Base-by-base conservation (phyloP, 305 asterid genomes). In the Fraxinus latifolia region DNA sequence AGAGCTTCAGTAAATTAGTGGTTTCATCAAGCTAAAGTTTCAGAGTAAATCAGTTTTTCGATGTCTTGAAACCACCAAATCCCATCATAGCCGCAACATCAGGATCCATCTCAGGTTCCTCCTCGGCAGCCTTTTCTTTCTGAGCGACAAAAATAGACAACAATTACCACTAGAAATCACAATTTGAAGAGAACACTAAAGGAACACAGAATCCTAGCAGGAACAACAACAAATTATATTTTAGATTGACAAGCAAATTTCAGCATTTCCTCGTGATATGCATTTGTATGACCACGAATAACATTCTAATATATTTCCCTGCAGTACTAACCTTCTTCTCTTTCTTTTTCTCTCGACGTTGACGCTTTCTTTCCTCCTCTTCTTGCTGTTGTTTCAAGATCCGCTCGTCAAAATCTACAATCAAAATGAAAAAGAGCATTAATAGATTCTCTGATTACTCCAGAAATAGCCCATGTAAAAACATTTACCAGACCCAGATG, bases 21-120 rank as follows among this genome's bases (percentile, higher is more conserved):
- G 42, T 29, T 68, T 68, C 39, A 68, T 29, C 75, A 68, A 29
- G 75, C 19, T 68, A 14, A 15, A 32, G 1, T 32, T 14, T 15
- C 21, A 5, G 25, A 14, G 23, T 31, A 31, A 15, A 79, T 93
- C 92, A 95, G 83, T 95, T 94, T 81, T 95, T 95, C 27, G 97
- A 89, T 4, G 99, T 83, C 50, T 92, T 77, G 77, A 95, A 95
- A 79, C 99, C 99, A 77, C 99, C 99, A 55, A 95, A 95, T 73
- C 99, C 99, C 99, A 95, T 95, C 97, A 92, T 85, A 75, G 95
- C 91, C 14, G 99, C 97, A 77, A 95, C 90, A 65, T 95, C 99
- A 23, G 97, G 91, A 89, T 95, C 98, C 7, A 92, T 82, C 84
- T 93, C 99, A 5, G 95, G 94, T 84, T 95, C 98, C 86, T 95